Evolutionary conservation across 768 basidiomycete genomes (phyloP).

Genomic region (Peribolospora baueri): DNA sequence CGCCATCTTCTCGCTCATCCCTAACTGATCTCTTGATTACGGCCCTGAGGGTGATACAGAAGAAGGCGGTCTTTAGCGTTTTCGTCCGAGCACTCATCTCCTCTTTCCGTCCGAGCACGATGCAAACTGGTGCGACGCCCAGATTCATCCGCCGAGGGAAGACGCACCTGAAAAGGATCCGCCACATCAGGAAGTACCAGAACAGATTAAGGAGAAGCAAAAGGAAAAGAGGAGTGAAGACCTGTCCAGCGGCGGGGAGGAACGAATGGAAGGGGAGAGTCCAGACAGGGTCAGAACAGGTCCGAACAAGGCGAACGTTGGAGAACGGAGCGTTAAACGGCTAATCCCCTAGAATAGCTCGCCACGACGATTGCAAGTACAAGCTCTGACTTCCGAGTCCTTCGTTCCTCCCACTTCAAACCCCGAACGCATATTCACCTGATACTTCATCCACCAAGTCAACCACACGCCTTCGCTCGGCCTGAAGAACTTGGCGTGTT

Average conservation of each 20-base stretch:
- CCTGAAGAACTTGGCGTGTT: conserved; percentile 29
- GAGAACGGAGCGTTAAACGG: no score
- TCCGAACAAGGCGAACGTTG: no score
- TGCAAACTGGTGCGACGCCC: conserved; percentile 12
- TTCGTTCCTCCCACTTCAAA: neutral
- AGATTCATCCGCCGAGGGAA: no score
- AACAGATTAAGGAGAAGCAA: conserved; percentile 71
- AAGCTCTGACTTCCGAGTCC: no score
- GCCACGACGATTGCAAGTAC: no score
- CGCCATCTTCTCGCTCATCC: neutral
- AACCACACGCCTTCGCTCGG: conserved; percentile 45
- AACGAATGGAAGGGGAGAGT: neutral
- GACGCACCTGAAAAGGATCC: conserved; percentile 46
- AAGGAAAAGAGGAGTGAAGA: conserved; percentile 46
- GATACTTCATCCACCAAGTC: conserved; percentile 27
- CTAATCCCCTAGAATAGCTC: no score
- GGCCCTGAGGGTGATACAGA: neutral
- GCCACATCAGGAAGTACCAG: conserved; percentile 67
- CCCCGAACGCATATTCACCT: neutral
- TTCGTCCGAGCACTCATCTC: no score
- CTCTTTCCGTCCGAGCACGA: conserved; percentile 19
- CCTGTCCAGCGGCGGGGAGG: conserved; percentile 45
- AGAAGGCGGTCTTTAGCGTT: neutral
- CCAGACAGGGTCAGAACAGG: no score
- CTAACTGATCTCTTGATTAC: neutral